Conservation (phyloP, 108 stramenopile genomes). For the Cyclotella sp. region DNA sequence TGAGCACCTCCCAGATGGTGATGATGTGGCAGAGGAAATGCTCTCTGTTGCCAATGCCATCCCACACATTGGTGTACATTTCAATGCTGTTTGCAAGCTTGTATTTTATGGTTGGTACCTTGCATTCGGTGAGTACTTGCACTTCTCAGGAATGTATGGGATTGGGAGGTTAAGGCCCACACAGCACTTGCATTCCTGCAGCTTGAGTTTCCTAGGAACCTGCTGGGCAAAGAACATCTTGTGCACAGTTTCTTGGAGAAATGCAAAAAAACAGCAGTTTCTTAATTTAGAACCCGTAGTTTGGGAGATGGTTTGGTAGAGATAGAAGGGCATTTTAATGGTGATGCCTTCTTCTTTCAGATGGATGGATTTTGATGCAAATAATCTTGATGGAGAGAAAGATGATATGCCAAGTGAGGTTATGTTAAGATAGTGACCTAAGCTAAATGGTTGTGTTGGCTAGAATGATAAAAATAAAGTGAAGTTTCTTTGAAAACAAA, state of each 20-base stretch:
- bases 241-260: background rate
- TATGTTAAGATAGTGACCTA: too few species aligned
- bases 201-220: background rate
- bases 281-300: too few species aligned
- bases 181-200: background rate
- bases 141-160: constrained; percentile 3
- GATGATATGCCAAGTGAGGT: too few species aligned
- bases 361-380: too few species aligned
- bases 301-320: too few species aligned
- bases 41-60: background rate
- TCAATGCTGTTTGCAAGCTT: background rate
- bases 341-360: too few species aligned
- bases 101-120: background rate
- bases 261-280: too few species aligned
- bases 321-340: too few species aligned
- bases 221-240: background rate
- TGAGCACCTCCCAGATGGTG: background rate
- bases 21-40: background rate
- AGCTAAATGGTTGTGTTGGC: too few species aligned
- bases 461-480: too few species aligned
- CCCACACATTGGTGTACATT: background rate
- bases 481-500: too few species aligned
- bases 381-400: too few species aligned
- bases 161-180: background rate
- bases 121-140: background rate